Base-by-base conservation (phyloP, 2,329 filamentous ascomycete species). In the Neopestalotiopsis clavispora region DNA sequence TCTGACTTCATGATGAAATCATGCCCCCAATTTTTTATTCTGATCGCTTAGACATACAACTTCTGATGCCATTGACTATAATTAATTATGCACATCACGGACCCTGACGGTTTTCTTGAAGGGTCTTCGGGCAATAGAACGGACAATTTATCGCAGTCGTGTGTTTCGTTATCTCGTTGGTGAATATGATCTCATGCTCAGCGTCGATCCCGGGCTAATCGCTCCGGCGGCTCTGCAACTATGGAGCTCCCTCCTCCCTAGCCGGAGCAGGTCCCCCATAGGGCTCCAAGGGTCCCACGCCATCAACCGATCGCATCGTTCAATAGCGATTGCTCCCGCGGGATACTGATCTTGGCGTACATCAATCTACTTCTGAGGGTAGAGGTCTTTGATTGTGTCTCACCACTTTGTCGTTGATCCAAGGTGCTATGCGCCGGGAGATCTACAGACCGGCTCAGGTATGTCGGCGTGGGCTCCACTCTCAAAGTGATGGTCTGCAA, bases 1-100 rank as follows among this genome's bases (percentile, higher is more conserved):
- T 49, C 42, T 64, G 61, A 64, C 61, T 64, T 64, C 61, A 64
- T 64, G 38, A 49, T 64, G 5, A 17, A 28, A 64, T 64, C 61
- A 64, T 64, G 59, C 14, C 61, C 28, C 61, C 40, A 52, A 23
- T 64, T 64, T 28, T 62, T 34, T 40, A 30, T 34, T 62, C 14
- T 28, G 30, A 4, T 62, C 14, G 34, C 59, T n/a, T 59, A 62
- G 59, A 40, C 17, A 38, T 5, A 20, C 34, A 32, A 34, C 30
- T 40, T 62, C 23, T 38, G 34, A 38, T 38, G 34, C 10, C 10
- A 38, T 38, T 38, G 6, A 38, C 10, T 38, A 10, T 38, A 38
- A 5, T 10, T 10, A 38, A 38, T 10, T 28, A 10, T 38, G 10
- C 34, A 38, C 1, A 38, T 38, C 10, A 38, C 34, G 1, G 34